Conservation (phyloP, 371 early-diverging fungal species). For the Mucor indicus region DNA sequence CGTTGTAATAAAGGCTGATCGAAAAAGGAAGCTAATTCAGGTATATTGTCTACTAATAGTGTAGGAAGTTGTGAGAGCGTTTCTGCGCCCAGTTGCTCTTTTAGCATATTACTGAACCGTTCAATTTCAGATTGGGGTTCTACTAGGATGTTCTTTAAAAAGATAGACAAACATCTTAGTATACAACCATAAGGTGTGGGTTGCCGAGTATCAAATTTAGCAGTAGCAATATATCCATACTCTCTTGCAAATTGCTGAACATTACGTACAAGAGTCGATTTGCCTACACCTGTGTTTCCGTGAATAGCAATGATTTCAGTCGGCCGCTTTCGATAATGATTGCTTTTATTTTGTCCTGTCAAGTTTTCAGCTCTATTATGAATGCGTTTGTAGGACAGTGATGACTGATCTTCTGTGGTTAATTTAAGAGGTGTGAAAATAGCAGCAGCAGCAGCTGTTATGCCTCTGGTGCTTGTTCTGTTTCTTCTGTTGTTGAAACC, state of each 20-base stretch:
- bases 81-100: slow-evolving; percentile 34
- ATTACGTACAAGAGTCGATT: slow-evolving; percentile 38
- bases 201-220: slow-evolving; percentile 43
- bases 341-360: background rate
- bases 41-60: slow-evolving; percentile 38
- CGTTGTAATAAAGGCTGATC: slow-evolving; percentile 12
- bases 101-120: slow-evolving; percentile 34
- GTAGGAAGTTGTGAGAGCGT: slow-evolving; percentile 33
- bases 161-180: slow-evolving; percentile 37
- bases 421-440: slow-evolving; percentile 11
- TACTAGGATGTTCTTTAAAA: slow-evolving; percentile 36
- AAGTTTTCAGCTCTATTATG: slow-evolving; percentile 2
- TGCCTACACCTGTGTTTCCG: slow-evolving; percentile 45
- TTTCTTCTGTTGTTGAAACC: slow-evolving; percentile 18
- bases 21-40: slow-evolving; percentile 32
- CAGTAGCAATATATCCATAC: slow-evolving; percentile 44
- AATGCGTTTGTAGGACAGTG: slow-evolving; percentile 12
- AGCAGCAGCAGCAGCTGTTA: slow-evolving; percentile 6
- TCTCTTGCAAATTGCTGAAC: slow-evolving; percentile 39
- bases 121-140: slow-evolving; percentile 32
- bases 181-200: slow-evolving; percentile 48
- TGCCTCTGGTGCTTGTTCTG: background rate
- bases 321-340: slow-evolving; percentile 18
- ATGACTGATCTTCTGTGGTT: slow-evolving; percentile 3
- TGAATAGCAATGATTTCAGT: slow-evolving; percentile 45